Evolutionary conservation across 208 protist genomes (phyloP).

Genomic region (Leishmania arabica): DNA sequence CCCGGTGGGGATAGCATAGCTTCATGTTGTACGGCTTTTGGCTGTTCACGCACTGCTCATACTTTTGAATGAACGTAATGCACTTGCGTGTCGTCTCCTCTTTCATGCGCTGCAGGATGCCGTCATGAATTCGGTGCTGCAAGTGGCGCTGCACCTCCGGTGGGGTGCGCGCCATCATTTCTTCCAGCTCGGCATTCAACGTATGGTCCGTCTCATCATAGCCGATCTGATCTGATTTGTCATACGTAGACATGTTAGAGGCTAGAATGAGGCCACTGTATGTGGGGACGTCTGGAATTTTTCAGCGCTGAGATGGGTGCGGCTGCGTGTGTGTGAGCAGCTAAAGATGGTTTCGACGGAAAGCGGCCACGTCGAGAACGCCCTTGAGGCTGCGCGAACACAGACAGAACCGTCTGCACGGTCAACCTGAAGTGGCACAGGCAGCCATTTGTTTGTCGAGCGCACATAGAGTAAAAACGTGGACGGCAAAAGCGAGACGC

Average conservation of each 20-base stretch:
- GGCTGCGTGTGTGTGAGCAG: not conserved
- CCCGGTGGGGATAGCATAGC: slow-evolving; percentile 74
- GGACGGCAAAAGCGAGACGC: not conserved
- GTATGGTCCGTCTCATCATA: slow-evolving; percentile 79
- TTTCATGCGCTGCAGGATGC: slow-evolving; percentile 87
- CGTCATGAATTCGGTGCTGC: slow-evolving; percentile 87
- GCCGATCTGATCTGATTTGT: slow-evolving; percentile 84
- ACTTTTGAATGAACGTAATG: slow-evolving; percentile 76
- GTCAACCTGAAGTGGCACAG: not conserved
- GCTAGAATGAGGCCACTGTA: too few relatives aligned
- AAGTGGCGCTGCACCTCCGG: slow-evolving; percentile 65
- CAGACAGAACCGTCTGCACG: not conserved
- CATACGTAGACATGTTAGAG: slow-evolving; percentile 67
- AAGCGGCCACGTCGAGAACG: not conserved
- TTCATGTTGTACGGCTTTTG: slow-evolving; percentile 64
- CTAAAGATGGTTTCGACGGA: not conserved
- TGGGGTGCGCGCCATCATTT: slow-evolving; percentile 69
- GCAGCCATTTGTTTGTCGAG: not conserved
- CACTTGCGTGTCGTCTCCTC: slow-evolving; percentile 84
- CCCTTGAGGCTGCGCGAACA: not conserved
- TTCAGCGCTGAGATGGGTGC: not conserved
- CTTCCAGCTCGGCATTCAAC: slow-evolving; percentile 78
- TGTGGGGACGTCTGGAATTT: not conserved
- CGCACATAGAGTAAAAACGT: not conserved
- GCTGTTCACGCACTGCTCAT: slow-evolving; percentile 74